Evolutionary conservation across 2,329 filamentous ascomycete species (phyloP), one percentile per base, ranked within the genome.

Genomic region (Didymella keratinophila): DNA sequence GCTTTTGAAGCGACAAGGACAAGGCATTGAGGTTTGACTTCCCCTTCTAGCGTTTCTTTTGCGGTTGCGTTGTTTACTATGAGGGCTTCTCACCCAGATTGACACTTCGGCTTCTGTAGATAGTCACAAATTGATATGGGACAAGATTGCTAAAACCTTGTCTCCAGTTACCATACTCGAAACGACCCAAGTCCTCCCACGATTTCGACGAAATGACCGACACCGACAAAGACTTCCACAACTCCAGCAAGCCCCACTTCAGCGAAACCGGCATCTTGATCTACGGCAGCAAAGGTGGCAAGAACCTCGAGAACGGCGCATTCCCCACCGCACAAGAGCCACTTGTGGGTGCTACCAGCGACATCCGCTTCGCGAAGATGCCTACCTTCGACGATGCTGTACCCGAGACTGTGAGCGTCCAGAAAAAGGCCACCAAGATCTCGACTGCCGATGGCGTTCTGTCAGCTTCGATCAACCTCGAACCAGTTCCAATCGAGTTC

Each of bases 21-120:
- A 82, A 79, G 90, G 91, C 74, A 91, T 94, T 78, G 89, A 98
- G 93, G 95, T 98, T 87, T 90, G 94, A 94, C 78, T 81, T 76
- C 76, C 77, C 78, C 71, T 75, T 72, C 73, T 46, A 50, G 30
- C 70, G 68, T 69, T 67, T 71, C 68, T 63, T 58, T 65, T 71
- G 66, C 64, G 66, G 64, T 61, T 69, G 78, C 82, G 76, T 62
- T 62, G 75, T 72, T 71, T 60, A 66, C 32, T 63, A 66, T 72
- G 72, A 71, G 62, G 65, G 56, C 68, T 53, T 68, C 65, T 65
- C 71, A 67, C 54, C 63, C 64, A 72, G 65, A 76, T 74, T 74
- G 72, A 68, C 60, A 64, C 62, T 56, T 55, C 65, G 69, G 66
- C 61, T 60, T 65, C 67, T 78, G 77, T 80, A 80, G 71, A 69